Base-by-base conservation (phyloP, 495 filamentous ascomycete species). In the Filosporella fistucella region DNA sequence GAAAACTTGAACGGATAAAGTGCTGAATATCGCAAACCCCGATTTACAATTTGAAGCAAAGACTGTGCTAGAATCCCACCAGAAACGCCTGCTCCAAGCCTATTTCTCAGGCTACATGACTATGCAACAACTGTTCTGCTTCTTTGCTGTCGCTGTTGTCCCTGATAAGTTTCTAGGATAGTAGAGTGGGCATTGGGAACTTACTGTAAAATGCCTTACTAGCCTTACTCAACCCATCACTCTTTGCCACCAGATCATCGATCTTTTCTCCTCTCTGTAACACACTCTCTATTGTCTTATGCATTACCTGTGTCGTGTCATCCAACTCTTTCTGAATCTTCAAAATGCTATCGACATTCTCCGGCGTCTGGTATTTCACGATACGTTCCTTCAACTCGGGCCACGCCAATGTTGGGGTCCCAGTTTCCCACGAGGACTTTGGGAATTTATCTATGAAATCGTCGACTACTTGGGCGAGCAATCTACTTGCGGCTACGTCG, bases 291-390 rank as follows among this genome's bases (percentile, higher is more conserved):
- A 95, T 91, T n/a, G 89, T 93, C 80, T 96, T 94, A 68, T 96
- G 89, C 48, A 98, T 76, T 35, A 95, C 83, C 61, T 96, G 93
- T 81, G 96, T 98, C 46, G 94, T 98, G 76, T 96, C 90, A 55
- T 96, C 90, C 51, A 98, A 75, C 69, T 98, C 91, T 69, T 88
- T 85, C 70, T 97, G 94, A 56, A 97, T 96, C 75, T 86, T 91
- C 75, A 89, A 79, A 58, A 95, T 93, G 68, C 80, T 89, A 68
- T 89, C 90, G 42, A 89, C 91, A 66, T 94, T 78, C 63, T 78
- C 71, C 20, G 91, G 88, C 62, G 95, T 86, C 69, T 96, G 91
- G 66, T 90, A 95, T 58, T 93, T 87, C 58, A 73, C 71, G 43
- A 98, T 80, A 66, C 93, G 88, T 30, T 89, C 88, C 61, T 86